Percentiles rank a stretch among this genome's conserved stretches.
Evolutionary conservation across 139 green algal species (phyloP).

Genomic region (Chlorella sp.): DNA sequence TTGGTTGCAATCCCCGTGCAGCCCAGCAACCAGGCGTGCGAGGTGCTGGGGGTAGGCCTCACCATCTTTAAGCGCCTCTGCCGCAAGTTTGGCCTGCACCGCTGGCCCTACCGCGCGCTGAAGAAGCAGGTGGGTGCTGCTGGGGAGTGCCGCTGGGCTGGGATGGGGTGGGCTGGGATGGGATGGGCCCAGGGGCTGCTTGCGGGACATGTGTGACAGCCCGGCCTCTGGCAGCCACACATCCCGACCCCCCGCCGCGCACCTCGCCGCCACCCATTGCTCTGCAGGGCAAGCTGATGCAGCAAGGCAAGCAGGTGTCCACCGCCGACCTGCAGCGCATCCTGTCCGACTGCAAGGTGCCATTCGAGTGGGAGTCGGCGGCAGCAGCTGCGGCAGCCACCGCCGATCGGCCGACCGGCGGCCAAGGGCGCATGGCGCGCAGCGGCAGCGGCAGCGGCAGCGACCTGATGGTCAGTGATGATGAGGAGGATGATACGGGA

Average conservation of each 20-base stretch:
- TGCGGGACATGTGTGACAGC: neutral
- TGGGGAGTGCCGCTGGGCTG: too few relatives aligned
- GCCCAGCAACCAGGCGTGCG: constrained; percentile 20
- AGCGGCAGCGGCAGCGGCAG: neutral
- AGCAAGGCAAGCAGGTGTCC: too few relatives aligned
- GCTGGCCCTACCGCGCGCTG: constrained; percentile 6
- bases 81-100: constrained; percentile 16
- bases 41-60: neutral
- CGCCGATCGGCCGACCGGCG: neutral
- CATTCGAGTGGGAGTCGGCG: neutral
- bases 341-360: neutral
- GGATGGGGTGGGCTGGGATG: too few relatives aligned
- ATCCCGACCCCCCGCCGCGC: neutral
- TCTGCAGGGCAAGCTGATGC: neutral
- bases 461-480: too few relatives aligned
- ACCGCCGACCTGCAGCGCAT: neutral
- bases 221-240: neutral
- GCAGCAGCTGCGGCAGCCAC: neutral
- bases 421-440: neutral
- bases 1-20: neutral
- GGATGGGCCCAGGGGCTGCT: too few relatives aligned
- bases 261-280: neutral
- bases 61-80: constrained; percentile 30
- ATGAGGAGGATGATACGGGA: too few relatives aligned
- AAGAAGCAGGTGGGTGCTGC: neutral